Conservation (phyloP, 2,329 filamentous ascomycete species). For the Pseudogymnoascus sp. region DNA sequence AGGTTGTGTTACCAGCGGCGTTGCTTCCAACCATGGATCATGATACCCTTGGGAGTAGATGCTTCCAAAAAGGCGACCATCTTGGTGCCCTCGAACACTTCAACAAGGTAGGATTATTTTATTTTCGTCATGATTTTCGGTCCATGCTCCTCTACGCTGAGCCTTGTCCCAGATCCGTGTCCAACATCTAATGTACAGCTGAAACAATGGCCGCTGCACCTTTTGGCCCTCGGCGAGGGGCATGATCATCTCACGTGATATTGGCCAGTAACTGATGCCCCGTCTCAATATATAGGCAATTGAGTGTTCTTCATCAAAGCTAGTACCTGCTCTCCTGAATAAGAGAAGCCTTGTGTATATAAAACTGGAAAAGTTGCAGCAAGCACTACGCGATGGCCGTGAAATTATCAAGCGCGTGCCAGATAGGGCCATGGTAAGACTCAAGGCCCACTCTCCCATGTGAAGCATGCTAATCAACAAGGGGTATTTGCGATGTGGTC, state of each 20-base stretch:
- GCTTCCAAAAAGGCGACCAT: conserved; percentile 26
- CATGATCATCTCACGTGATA: background rate
- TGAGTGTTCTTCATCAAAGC: conserved; percentile 17
- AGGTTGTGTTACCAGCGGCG: background rate
- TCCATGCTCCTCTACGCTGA: background rate
- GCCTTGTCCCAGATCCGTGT: background rate
- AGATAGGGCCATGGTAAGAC: conserved; percentile 24
- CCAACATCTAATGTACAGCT: background rate
- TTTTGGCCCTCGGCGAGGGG: background rate
- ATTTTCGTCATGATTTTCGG: background rate
- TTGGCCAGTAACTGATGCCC: conserved; percentile 8
- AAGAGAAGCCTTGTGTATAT: conserved; percentile 29
- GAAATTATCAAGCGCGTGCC: conserved; percentile 28
- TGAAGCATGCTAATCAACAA: conserved; percentile 13
- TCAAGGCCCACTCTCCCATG: background rate
- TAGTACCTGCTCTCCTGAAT: conserved; percentile 24
- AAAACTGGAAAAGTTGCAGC: conserved; percentile 24
- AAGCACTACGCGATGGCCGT: conserved; percentile 27
- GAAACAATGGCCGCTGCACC: background rate
- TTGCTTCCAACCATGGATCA: conserved; percentile 19
- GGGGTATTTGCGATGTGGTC: conserved; percentile 30
- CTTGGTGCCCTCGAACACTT: conserved; percentile 23
- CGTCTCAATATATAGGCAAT: conserved; percentile 11
- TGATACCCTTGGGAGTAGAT: conserved; percentile 22
- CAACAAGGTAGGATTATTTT: conserved; percentile 19